Evolutionary conservation across 176 grass and related monocot species (phyloP), one percentile per base, ranked within the genome.

Genomic region (Carex parvula): DNA sequence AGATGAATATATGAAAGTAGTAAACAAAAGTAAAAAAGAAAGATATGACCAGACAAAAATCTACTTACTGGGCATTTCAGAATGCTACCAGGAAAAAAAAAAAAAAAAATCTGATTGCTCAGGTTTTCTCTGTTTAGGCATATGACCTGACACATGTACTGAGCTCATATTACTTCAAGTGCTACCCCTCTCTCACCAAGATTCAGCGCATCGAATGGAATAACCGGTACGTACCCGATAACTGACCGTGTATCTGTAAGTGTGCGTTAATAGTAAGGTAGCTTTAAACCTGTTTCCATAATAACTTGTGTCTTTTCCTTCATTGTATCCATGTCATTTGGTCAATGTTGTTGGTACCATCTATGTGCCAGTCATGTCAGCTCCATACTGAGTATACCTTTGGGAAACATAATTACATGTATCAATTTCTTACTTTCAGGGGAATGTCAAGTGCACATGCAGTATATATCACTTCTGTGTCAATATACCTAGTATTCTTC

Each of bases 371-470:
- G 52, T 57, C 50, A 50, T 6, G 42, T 73, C 42, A 22, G n/a
- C 70, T 57, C 50, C 13, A 8, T 22, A 78, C 20, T n/a, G 42
- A 73, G 10, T 15, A 78, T 57, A 33, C 52, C 22, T 57, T 78
- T 7, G 1, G 35, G 52, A 9, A 17, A 32, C 48, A 33, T 78
- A 35, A 77, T 32, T 54, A 35, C 57, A 50, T 79, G 44, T 18
- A 64, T 80, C 8, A 30, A 8, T 54, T 68, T 74, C 60, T 70
- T 72, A 81, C 18, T 88, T 89, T 37, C 85, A 99, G 97, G 91
- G 96, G 91, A 77, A 99, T 99, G 85, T 99, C 97, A 70, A 99
- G 87, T 87, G 85, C 87, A 44, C 97, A 99, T 87, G 97, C 97
- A 81, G 66, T 99, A 79, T 99, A 95, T 87, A 99, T 99, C 65